These are phyloP conservation scores for Leccinum subgranulosum DNA, from an alignment of 768 basidiomycete species.

Conservation along the genomic window DNA sequence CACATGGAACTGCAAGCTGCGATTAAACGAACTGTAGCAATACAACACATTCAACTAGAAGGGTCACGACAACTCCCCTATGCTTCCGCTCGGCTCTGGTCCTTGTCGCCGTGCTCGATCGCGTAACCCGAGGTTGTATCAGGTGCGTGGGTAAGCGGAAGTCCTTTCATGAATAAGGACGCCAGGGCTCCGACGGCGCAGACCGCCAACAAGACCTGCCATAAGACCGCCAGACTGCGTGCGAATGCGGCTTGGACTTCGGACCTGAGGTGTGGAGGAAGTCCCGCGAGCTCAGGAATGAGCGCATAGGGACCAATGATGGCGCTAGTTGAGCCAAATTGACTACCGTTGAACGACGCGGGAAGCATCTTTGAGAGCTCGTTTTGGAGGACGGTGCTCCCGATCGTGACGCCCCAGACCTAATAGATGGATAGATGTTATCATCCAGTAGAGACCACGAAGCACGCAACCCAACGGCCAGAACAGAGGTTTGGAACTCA, in stretches of 20 bases:
- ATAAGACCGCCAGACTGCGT: slow-evolving; percentile 36
- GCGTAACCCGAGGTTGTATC: slow-evolving; percentile 2
- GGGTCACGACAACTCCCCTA: too few relatives aligned
- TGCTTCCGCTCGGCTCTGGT: neutral
- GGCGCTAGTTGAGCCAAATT: slow-evolving; percentile 20
- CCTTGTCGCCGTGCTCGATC: neutral
- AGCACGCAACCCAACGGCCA: neutral
- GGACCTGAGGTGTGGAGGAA: slow-evolving; percentile 31
- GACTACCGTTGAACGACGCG: slow-evolving; percentile 26
- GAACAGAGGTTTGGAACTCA: slow-evolving; percentile 2
- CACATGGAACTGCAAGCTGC: neutral
- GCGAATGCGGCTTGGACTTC: slow-evolving; percentile 44
- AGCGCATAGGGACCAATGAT: slow-evolving; percentile 35
- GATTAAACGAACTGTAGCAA: neutral
- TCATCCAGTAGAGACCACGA: neutral
- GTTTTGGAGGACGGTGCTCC: slow-evolving; percentile 51
- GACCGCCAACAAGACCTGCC: slow-evolving; percentile 43
- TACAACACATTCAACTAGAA: neutral
- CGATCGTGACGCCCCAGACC: slow-evolving; percentile 52
- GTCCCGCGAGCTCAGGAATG: slow-evolving; percentile 39
- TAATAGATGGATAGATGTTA: slow-evolving; percentile 11
- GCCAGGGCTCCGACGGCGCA: slow-evolving; percentile 13
- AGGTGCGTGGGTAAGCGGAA: slow-evolving; percentile 1
- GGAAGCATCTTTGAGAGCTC: slow-evolving; percentile 42
- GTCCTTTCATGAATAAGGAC: slow-evolving; percentile 17